A percentile compares a stretch with the other conserved stretches of the same genome.
Evolutionary conservation across 2,329 filamentous ascomycete genomes (phyloP).

Genomic region (Aspergillus floridensis): DNA sequence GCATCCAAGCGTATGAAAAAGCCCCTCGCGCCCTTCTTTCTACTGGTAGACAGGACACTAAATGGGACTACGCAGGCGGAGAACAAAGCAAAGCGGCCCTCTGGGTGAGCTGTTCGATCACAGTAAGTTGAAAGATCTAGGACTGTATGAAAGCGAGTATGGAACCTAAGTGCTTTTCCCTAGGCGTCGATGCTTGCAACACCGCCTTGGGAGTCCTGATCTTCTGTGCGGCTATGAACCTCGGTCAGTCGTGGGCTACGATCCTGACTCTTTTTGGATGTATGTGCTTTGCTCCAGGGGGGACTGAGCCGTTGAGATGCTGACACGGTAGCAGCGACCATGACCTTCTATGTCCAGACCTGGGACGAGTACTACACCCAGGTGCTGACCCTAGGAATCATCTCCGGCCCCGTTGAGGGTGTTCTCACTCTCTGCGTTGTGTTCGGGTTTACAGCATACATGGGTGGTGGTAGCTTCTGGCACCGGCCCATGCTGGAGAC

Average conservation of each 20-base stretch:
- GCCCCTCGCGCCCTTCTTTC: conserved; percentile 23
- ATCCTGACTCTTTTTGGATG: conserved; percentile 79
- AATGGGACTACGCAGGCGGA: conserved; percentile 54
- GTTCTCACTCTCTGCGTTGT: conserved; percentile 79
- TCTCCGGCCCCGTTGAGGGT: conserved; percentile 94
- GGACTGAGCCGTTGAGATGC: not conserved
- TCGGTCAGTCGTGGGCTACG: conserved; percentile 89
- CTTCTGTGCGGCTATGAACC: conserved; percentile 87
- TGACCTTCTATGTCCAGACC: conserved; percentile 98
- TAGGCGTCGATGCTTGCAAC: conserved; percentile 86
- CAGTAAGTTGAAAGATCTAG: conserved; percentile 48
- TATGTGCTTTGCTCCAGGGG: conserved; percentile 43
- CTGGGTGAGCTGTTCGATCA: conserved; percentile 97
- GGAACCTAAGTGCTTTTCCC: not conserved
- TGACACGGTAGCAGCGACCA: conserved; percentile 56
- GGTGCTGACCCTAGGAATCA: conserved; percentile 83
- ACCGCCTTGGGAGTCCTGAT: conserved; percentile 90
- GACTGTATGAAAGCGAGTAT: not conserved
- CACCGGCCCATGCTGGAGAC: conserved; percentile 73
- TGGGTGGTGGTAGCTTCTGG: conserved; percentile 92
- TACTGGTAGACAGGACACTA: conserved; percentile 8
- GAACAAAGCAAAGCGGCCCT: conserved; percentile 88
- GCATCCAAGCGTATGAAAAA: conserved; percentile 73
- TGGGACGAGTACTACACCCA: conserved; percentile 99
- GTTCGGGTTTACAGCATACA: conserved; percentile 77